Conservation (phyloP, 2,329 filamentous ascomycete species). For the Ascochyta clinopodiicola region DNA sequence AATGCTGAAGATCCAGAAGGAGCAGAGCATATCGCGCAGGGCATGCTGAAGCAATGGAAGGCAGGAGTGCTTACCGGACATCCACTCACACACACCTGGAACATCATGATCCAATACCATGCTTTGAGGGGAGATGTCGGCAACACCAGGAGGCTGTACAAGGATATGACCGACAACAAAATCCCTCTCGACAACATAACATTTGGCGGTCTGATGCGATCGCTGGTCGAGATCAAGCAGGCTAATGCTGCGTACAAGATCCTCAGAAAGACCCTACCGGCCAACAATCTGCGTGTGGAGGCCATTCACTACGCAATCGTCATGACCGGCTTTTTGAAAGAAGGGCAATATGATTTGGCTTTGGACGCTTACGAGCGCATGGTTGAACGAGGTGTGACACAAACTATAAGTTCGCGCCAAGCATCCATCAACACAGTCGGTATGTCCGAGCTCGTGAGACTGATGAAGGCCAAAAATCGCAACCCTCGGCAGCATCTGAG, state of each 20-base stretch:
- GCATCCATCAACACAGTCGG: slow-evolving; percentile 43
- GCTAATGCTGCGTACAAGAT: slow-evolving; percentile 64
- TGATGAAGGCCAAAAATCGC: slow-evolving; percentile 20
- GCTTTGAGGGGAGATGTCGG: slow-evolving; percentile 67
- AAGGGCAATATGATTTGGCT: slow-evolving; percentile 55
- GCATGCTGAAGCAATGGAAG: slow-evolving; percentile 58
- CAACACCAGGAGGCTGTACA: slow-evolving; percentile 61
- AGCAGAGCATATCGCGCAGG: slow-evolving; percentile 61
- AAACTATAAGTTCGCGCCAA: slow-evolving; percentile 53
- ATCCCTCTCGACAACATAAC: slow-evolving; percentile 64
- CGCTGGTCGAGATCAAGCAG: slow-evolving; percentile 59
- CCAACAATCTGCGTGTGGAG: slow-evolving; percentile 52
- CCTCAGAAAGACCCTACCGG: slow-evolving; percentile 57
- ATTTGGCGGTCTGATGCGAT: slow-evolving; percentile 67
- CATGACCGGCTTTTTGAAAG: slow-evolving; percentile 58
- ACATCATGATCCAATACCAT: slow-evolving; percentile 74
- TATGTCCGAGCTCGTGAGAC: slow-evolving; percentile 25
- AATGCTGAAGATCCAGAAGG: slow-evolving; percentile 55
- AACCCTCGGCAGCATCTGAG: slow-evolving; percentile 29
- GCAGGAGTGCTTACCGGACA: slow-evolving; percentile 52
- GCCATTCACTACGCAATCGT: slow-evolving; percentile 62
- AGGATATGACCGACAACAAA: slow-evolving; percentile 60
- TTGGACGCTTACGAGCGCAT: slow-evolving; percentile 58
- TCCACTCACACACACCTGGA: slow-evolving; percentile 73
- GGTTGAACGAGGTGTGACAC: slow-evolving; percentile 46